phyloP scores from a whole-genome alignment of 495 filamentous ascomycete genomes.

The Melanomma pulvis-pyrius region DNA sequence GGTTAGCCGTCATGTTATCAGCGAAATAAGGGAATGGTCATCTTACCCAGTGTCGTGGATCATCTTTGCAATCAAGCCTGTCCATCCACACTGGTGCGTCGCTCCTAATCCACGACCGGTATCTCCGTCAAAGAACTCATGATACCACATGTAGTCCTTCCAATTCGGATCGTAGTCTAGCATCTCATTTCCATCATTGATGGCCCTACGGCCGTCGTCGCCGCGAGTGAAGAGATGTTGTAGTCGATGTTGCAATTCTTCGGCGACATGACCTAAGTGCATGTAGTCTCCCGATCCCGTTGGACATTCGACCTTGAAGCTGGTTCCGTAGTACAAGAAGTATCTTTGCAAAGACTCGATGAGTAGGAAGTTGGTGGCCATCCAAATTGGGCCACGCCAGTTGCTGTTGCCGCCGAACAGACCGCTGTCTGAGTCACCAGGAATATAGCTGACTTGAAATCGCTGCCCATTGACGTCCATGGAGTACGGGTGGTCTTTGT shows the following conservation, averaged over 20 bases:
- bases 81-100: constrained; percentile 96
- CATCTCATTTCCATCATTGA: constrained; percentile 78
- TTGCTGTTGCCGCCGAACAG: constrained; percentile 98
- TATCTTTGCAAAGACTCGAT: constrained; percentile 90
- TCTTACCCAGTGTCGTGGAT: constrained; percentile 93
- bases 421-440: constrained; percentile 90
- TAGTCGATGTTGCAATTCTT: constrained; percentile 92
- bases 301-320: constrained; percentile 87
- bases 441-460: constrained; percentile 86
- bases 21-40: not conserved
- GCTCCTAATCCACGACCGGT: constrained; percentile 85
- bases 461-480: constrained; percentile 95
- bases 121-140: constrained; percentile 97
- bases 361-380: constrained; percentile 93
- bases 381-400: constrained; percentile 93
- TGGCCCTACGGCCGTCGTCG: constrained; percentile 81
- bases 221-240: constrained; percentile 86
- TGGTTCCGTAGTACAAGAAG: constrained; percentile 91
- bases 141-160: constrained; percentile 93
- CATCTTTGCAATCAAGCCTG: constrained; percentile 92
- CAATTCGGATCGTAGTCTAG: constrained; percentile 90
- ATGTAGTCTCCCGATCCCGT: constrained; percentile 92
- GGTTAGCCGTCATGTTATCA: constrained; percentile 14
- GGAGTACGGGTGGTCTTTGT: constrained; percentile 84
- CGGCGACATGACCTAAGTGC: constrained; percentile 95